Conservation (phyloP, 2,329 filamentous ascomycete species). For the Aureobasidium sp. region DNA sequence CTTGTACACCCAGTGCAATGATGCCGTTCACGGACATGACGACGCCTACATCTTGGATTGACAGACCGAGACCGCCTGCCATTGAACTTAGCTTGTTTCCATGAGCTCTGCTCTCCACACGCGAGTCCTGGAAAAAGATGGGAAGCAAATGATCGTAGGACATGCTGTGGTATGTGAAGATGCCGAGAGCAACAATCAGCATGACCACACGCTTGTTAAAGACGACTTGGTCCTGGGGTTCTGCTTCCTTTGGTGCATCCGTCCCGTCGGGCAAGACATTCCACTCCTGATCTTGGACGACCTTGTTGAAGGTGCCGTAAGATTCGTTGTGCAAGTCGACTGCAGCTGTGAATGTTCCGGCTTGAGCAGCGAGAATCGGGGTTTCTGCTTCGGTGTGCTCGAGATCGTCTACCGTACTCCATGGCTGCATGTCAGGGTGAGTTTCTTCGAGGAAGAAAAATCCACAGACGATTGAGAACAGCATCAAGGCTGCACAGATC, state of each 20-base stretch:
- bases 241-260: constrained; percentile 19
- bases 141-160: constrained; percentile 86
- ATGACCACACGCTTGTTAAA: constrained; percentile 61
- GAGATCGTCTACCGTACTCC: constrained; percentile 29
- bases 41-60: constrained; percentile 57
- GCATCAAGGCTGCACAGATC: constrained; percentile 66
- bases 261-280: constrained; percentile 39
- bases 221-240: constrained; percentile 33
- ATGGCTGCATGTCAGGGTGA: constrained; percentile 69
- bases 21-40: constrained; percentile 63
- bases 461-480: constrained; percentile 72
- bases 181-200: constrained; percentile 69
- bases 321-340: constrained; percentile 66
- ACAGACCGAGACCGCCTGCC: constrained; percentile 57
- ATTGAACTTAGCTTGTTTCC: constrained; percentile 14
- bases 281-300: constrained; percentile 49
- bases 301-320: constrained; percentile 29
- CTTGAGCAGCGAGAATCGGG: constrained; percentile 61
- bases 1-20: constrained; percentile 66
- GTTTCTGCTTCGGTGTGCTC: constrained; percentile 49
- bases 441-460: constrained; percentile 80
- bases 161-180: constrained; percentile 95
- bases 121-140: constrained; percentile 82
- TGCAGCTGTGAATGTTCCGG: constrained; percentile 64
- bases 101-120: constrained; percentile 33